phyloP scores from a whole-genome alignment of 2,329 filamentous ascomycete species.

The Escovopsis weberi region DNA sequence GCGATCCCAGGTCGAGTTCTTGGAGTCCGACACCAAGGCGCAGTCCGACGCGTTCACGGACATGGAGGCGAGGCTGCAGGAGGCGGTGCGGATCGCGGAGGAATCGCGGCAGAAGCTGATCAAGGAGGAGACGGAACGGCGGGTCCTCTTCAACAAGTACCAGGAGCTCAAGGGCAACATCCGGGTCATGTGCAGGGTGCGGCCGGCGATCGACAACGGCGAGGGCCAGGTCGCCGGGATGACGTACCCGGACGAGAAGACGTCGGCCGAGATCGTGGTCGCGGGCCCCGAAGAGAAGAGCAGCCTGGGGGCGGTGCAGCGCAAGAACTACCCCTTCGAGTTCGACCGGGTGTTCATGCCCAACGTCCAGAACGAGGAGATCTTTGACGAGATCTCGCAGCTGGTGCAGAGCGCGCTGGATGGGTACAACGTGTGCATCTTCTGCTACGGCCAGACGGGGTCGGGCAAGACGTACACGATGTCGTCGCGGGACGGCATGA shows the following conservation, averaged over 20 bases:
- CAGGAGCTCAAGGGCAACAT: conserved; percentile 98
- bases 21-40: conserved; percentile 79
- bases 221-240: conserved; percentile 60
- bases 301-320: conserved; percentile 58
- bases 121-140: conserved; percentile 77
- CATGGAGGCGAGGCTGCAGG: conserved; percentile 67
- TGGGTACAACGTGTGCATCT: conserved; percentile 97
- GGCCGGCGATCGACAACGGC: conserved; percentile 42
- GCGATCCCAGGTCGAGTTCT: conserved; percentile 70
- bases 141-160: conserved; percentile 93
- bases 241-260: conserved; percentile 66
- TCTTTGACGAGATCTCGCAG: conserved; percentile 94
- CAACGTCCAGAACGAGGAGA: conserved; percentile 59
- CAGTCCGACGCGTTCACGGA: conserved; percentile 75
- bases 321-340: conserved; percentile 71
- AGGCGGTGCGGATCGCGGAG: conserved; percentile 56
- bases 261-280: conserved; percentile 75
- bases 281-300: conserved; percentile 73
- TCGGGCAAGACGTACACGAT: conserved; percentile 96
- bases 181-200: conserved; percentile 90
- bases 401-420: conserved; percentile 92
- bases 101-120: conserved; percentile 68
- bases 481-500: conserved; percentile 86
- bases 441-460: conserved; percentile 95
- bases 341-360: conserved; percentile 91